Evolutionary conservation across 2,329 filamentous ascomycete genomes (phyloP).

Genomic region (Cladosporium sphaerospermum): DNA sequence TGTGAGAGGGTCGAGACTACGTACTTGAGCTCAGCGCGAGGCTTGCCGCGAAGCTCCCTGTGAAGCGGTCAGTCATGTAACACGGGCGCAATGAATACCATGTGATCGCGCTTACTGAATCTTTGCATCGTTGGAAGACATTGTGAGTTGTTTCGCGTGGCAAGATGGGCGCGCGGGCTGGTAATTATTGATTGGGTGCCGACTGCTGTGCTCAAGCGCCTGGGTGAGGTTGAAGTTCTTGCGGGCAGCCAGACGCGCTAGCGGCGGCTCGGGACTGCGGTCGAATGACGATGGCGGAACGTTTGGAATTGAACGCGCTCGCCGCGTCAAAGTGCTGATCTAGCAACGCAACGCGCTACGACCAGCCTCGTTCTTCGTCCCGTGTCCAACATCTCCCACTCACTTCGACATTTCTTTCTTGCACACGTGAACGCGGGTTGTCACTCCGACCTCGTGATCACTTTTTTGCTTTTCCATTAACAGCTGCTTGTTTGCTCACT

Average conservation of each 20-base stretch:
- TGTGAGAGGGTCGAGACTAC: conserved; percentile 31
- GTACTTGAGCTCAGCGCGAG: conserved; percentile 85
- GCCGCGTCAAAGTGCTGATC: too few species aligned
- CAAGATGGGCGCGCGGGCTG: not conserved
- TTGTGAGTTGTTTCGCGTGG: conserved; percentile 15
- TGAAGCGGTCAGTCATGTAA: conserved; percentile 22
- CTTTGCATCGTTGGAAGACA: conserved; percentile 35
- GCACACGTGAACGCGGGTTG: not conserved
- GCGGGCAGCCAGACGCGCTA: too few species aligned
- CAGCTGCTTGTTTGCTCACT: not conserved
- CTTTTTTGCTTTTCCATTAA: not conserved
- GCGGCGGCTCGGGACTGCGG: too few species aligned
- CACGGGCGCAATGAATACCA: not conserved
- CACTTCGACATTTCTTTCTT: not conserved
- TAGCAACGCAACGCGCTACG: too few species aligned
- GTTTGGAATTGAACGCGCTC: too few species aligned
- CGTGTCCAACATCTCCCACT: not conserved
- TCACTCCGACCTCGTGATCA: conserved; percentile 1
- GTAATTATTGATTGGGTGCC: not conserved
- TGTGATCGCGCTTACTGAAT: conserved; percentile 32
- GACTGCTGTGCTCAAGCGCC: not conserved
- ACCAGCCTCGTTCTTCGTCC: too few species aligned
- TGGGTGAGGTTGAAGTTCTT: not conserved
- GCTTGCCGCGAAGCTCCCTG: conserved; percentile 84
- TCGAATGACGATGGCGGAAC: too few species aligned